Evolutionary conservation across 208 protist genomes (phyloP).

Genomic region (Acanthamoeba culbertsoni): DNA sequence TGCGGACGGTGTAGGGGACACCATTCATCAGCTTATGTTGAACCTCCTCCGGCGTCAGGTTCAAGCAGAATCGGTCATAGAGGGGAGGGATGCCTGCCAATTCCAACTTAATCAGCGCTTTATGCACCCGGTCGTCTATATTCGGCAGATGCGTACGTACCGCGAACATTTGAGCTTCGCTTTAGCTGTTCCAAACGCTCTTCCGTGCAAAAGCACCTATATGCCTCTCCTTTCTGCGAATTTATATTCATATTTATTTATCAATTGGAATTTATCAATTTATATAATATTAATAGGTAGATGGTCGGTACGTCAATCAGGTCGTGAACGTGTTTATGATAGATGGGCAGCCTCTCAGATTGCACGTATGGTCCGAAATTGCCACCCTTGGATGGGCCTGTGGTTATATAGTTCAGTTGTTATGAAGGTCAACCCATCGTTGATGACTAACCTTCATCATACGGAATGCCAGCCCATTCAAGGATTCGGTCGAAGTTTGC

Average conservation of each 20-base stretch:
- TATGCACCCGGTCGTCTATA: not conserved
- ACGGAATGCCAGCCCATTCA: slow-evolving; percentile 73
- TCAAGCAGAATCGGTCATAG: slow-evolving; percentile 78
- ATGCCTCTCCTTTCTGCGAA: slow-evolving; percentile 75
- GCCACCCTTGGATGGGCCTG: slow-evolving; percentile 53
- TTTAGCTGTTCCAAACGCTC: slow-evolving; percentile 67
- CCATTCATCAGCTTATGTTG: not conserved
- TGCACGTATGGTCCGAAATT: slow-evolving; percentile 62
- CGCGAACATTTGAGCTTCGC: not conserved
- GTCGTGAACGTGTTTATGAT: slow-evolving; percentile 67
- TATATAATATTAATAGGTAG: not conserved
- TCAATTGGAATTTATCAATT: not conserved
- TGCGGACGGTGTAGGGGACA: slow-evolving; percentile 65
- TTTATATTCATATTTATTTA: too few species aligned
- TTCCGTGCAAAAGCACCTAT: slow-evolving; percentile 81
- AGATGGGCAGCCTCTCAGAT: slow-evolving; percentile 71
- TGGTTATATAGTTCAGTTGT: not conserved
- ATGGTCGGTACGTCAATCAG: not conserved
- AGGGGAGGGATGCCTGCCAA: not conserved
- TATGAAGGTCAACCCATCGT: not conserved
- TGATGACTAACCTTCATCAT: slow-evolving; percentile 64
- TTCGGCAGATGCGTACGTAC: not conserved
- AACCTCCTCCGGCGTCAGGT: slow-evolving; percentile 68
- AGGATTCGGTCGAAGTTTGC: slow-evolving; percentile 69
- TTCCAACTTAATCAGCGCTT: not conserved